Evolutionary conservation across 2,329 filamentous ascomycete species (phyloP).

Genomic region (Aspergillus versicolor): DNA sequence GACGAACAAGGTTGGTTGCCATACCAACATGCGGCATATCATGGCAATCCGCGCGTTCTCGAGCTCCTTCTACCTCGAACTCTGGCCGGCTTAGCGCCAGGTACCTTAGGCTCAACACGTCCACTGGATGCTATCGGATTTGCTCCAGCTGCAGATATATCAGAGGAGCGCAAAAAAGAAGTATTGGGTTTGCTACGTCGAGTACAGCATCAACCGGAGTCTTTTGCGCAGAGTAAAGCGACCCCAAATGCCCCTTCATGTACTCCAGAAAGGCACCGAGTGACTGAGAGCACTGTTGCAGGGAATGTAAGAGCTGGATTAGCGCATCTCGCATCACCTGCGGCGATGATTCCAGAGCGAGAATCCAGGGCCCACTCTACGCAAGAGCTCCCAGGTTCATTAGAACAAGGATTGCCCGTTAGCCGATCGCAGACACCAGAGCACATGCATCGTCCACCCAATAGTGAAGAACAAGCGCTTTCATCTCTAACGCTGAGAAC

Average conservation of each 20-base stretch:
- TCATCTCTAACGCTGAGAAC: no score
- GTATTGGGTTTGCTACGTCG: constrained; percentile 21
- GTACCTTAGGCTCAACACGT: constrained; percentile 16
- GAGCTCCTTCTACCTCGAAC: constrained; percentile 30
- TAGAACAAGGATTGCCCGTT: constrained; percentile 28
- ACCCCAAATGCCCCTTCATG: not conserved
- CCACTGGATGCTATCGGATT: constrained; percentile 26
- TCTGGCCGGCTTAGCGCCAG: constrained; percentile 13
- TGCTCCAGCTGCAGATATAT: constrained; percentile 20
- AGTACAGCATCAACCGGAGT: constrained; percentile 4
- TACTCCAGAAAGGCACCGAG: not conserved
- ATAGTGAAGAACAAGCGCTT: constrained; percentile 5
- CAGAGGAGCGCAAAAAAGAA: constrained; percentile 21
- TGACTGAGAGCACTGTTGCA: not conserved
- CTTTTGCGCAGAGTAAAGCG: not conserved
- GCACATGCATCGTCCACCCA: constrained; percentile 17
- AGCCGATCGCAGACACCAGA: constrained; percentile 28
- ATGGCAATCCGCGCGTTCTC: constrained; percentile 37
- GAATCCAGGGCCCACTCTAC: not conserved
- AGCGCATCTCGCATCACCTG: not conserved
- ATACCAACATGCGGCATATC: constrained; percentile 38
- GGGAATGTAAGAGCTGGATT: not conserved
- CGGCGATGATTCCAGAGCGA: not conserved
- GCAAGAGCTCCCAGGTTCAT: constrained; percentile 25
- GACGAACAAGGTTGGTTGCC: constrained; percentile 41